A percentile compares a stretch with the other conserved stretches of the same genome.
Evolutionary conservation across 805 yeast genomes (phyloP).

Genomic region (Millerozyma acaciae): DNA sequence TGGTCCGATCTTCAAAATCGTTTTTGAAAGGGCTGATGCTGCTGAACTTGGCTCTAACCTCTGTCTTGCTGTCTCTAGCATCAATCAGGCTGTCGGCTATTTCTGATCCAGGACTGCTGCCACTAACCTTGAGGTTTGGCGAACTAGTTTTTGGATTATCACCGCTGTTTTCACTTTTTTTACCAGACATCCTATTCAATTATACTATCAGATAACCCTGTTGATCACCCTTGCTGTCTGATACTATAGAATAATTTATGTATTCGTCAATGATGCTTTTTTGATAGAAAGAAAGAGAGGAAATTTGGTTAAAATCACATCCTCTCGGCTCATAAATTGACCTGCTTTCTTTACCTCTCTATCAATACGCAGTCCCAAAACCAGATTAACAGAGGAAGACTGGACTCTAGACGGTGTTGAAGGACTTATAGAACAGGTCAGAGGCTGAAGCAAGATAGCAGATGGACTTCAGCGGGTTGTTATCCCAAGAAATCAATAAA

Average conservation of each 20-base stretch:
- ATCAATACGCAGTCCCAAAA: too few relatives aligned
- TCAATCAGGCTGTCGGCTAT: slow-evolving; percentile 4
- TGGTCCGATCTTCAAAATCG: slow-evolving; percentile 9
- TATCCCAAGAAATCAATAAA: slow-evolving; percentile 46
- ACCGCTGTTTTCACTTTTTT: neutral
- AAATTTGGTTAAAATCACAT: too few relatives aligned
- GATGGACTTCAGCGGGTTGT: slow-evolving; percentile 49
- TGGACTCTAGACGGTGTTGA: too few relatives aligned
- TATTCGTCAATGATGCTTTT: too few relatives aligned
- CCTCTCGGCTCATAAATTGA: too few relatives aligned
- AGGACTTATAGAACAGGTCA: too few relatives aligned
- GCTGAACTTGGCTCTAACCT: slow-evolving; percentile 29
- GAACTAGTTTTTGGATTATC: slow-evolving; percentile 1
- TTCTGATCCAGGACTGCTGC: slow-evolving; percentile 1
- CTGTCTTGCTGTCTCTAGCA: slow-evolving; percentile 9
- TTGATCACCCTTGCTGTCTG: too few relatives aligned
- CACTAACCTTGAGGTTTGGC: neutral
- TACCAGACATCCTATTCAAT: slow-evolving; percentile 3
- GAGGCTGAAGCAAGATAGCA: slow-evolving; percentile 1
- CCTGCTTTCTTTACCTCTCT: too few relatives aligned
- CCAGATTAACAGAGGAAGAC: too few relatives aligned
- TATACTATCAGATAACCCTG: too few relatives aligned
- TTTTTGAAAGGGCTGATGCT: slow-evolving; percentile 6
- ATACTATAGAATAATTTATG: too few relatives aligned
- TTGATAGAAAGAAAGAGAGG: too few relatives aligned